Evolutionary conservation across 1,139 yeast genomes (phyloP).

Genomic region (Petasospora rhodanensis): DNA sequence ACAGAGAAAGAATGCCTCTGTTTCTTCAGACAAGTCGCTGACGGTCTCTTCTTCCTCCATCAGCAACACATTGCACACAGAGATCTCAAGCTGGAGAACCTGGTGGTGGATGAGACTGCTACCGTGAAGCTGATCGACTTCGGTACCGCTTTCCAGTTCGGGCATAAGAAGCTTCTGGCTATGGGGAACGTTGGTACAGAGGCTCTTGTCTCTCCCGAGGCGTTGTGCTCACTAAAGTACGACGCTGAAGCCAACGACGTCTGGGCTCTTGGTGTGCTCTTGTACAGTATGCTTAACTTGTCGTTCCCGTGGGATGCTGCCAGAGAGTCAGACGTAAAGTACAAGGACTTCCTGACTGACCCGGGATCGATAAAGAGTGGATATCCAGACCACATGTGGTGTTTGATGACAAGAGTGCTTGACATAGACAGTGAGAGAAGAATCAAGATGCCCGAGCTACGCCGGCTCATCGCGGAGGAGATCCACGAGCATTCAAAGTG

Average conservation of each 20-base stretch:
- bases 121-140: slow-evolving; percentile 71
- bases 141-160: slow-evolving; percentile 43
- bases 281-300: slow-evolving; percentile 32
- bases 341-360: slow-evolving; percentile 36
- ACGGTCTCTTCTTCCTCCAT: slow-evolving; percentile 57
- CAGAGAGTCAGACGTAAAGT: slow-evolving; percentile 65
- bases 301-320: slow-evolving; percentile 90
- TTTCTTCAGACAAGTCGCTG: slow-evolving; percentile 51
- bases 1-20: slow-evolving; percentile 28
- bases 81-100: slow-evolving; percentile 70
- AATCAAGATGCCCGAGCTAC: slow-evolving; percentile 9
- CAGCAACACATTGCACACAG: slow-evolving; percentile 65
- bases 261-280: slow-evolving; percentile 51
- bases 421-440: slow-evolving; percentile 10
- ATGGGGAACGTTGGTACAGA: slow-evolving; percentile 64
- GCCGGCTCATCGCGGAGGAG: slow-evolving; percentile 1
- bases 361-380: slow-evolving; percentile 1
- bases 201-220: slow-evolving; percentile 66
- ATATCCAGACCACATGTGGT: slow-evolving; percentile 10
- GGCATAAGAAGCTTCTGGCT: slow-evolving; percentile 33
- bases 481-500: slow-evolving; percentile 12
- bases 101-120: slow-evolving; percentile 62
- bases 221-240: slow-evolving; percentile 46
- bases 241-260: slow-evolving; percentile 65
- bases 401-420: slow-evolving; percentile 2